phyloP scores from a whole-genome alignment of 345 rosid genomes.

The Populus alba region DNA sequence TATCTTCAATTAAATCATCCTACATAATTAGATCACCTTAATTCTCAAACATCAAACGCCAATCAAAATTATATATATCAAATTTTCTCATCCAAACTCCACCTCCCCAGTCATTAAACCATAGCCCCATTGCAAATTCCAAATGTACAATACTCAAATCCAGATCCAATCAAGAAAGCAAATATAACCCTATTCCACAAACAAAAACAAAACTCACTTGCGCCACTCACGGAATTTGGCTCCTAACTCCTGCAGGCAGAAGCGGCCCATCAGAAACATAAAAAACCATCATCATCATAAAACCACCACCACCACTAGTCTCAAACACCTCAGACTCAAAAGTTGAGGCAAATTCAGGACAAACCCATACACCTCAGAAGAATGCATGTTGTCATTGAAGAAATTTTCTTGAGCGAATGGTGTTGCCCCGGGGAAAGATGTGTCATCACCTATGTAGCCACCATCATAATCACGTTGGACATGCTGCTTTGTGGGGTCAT shows the following conservation, averaged over 20 bases:
- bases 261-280: constrained; percentile 24
- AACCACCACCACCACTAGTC: no score
- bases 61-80: neutral
- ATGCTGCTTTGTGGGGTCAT: neutral
- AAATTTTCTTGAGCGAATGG: no score
- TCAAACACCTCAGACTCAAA: no score
- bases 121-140: neutral
- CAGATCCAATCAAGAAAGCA: neutral
- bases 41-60: neutral
- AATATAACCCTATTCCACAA: neutral
- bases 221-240: constrained; percentile 28
- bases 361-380: no score
- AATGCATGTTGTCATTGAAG: no score
- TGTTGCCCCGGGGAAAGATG: no score
- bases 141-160: neutral
- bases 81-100: neutral
- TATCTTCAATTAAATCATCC: neutral
- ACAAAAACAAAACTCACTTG: constrained; percentile 5
- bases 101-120: neutral
- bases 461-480: neutral
- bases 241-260: constrained; percentile 27
- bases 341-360: no score
- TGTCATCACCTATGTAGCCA: neutral
- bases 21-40: neutral
- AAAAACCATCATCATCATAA: neutral